Base-by-base conservation (phyloP, 1,284 basidiomycete species). In the Ustilago lituana region DNA sequence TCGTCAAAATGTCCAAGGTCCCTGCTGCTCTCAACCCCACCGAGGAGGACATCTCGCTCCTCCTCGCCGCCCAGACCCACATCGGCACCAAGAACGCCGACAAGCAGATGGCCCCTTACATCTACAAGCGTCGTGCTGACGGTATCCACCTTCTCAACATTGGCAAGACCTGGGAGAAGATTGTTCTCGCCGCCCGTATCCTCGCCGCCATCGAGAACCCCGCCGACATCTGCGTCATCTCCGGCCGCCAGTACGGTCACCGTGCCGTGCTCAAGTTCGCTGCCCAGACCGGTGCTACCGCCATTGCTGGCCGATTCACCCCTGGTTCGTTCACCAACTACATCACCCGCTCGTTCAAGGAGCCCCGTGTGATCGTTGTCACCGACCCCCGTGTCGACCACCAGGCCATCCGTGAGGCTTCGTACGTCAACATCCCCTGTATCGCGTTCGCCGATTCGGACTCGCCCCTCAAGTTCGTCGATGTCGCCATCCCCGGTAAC, bases 381-480 rank as follows among this genome's bases (percentile, higher is more conserved):
- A 98, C 94, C 84, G 95, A 98, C 87, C 96, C 95, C 77, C 92
- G 96, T 74, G 92, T 97, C 72, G 95, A 98, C 87, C 94, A 98
- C 88, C 96, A 98, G 86, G 96, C 96, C 76, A 98, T 98, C 86
- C 93, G 95, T 78, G 95, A 98, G 87, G 94, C 96, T 53, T 94
- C 94, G 60, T 98, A 98, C 85, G 95, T 98, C 85, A 98, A 98
- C 90, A 98, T 98, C 84, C 95, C 95, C 80, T 95, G 98, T 83
- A 97, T 98, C 82, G 95, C 95, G 62, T 90, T 98, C 81, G 93
- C 91, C 86, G 95, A 98, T 87, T 96, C 95, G 74, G 96, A 98
- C 85, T 93, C 95, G 45, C 92, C 93, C 56, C 88, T 98, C 82
- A 90, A 93, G 85, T 96, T 93, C 84, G 94, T 98, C 84, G 95